Percentiles rank a stretch among this genome's conserved stretches.
Evolutionary conservation across 2,329 filamentous ascomycete genomes (phyloP).

Genomic region (Alternaria tenuissima): DNA sequence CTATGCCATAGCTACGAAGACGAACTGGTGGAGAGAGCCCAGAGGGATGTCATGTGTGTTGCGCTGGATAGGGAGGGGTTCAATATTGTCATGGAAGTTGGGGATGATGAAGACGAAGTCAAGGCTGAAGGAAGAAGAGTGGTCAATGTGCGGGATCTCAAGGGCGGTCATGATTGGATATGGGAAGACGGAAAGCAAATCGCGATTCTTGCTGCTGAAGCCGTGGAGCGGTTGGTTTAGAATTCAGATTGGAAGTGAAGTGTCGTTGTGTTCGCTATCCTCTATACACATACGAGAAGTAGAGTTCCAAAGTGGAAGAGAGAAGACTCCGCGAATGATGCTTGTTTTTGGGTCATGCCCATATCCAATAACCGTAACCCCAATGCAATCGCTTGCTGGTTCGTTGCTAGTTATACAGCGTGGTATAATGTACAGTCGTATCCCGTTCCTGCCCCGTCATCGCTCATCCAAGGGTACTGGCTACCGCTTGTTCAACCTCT

Average conservation of each 20-base stretch:
- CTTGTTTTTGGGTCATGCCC: conserved; percentile 22
- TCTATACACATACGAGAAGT: conserved; percentile 24
- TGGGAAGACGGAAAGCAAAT: conserved; percentile 69
- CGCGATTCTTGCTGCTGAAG: conserved; percentile 53
- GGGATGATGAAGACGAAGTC: conserved; percentile 35
- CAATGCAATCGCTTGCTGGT: conserved; percentile 30
- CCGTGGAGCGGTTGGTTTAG: conserved; percentile 28
- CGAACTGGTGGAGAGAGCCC: conserved; percentile 62
- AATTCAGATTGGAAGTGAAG: neutral
- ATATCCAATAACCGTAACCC: conserved; percentile 27
- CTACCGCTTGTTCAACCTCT: conserved; percentile 44
- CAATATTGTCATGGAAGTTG: conserved; percentile 38
- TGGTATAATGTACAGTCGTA: conserved; percentile 43
- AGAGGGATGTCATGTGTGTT: conserved; percentile 65
- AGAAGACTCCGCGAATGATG: conserved; percentile 22
- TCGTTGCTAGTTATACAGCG: conserved; percentile 43
- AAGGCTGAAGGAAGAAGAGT: conserved; percentile 37
- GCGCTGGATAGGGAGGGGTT: conserved; percentile 57
- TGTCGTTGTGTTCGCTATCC: conserved; percentile 7
- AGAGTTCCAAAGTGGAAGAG: conserved; percentile 20
- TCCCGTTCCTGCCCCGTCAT: conserved; percentile 9
- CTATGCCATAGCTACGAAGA: conserved; percentile 59
- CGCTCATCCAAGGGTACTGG: neutral
- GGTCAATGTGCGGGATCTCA: conserved; percentile 57
- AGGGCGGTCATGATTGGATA: conserved; percentile 69